Percentiles rank a stretch among this genome's conserved stretches.
Conservation (phyloP, 495 filamentous ascomycete genomes). For the Neurospora pannonica region DNA sequence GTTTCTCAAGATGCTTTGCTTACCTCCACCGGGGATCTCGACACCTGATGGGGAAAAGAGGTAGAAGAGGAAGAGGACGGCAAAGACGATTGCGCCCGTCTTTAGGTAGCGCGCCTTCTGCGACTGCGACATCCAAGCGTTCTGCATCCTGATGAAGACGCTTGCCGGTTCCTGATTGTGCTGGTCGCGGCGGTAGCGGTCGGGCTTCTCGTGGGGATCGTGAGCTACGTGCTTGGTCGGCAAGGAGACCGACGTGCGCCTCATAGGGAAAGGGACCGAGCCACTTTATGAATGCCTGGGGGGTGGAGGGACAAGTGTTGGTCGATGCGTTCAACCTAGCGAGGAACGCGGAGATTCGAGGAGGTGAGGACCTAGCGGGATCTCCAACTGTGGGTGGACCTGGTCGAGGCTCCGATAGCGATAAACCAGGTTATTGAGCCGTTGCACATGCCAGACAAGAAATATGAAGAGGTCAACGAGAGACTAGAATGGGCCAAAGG, state of each 20-base stretch:
- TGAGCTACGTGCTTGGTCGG: constrained; percentile 45
- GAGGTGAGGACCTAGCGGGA: background rate
- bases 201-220: constrained; percentile 51
- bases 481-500: constrained; percentile 1
- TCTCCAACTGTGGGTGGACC: background rate
- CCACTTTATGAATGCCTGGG: background rate
- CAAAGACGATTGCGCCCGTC: constrained; percentile 67
- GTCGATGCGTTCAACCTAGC: background rate
- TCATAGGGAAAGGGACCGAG: constrained; percentile 30
- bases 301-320: background rate
- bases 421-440: background rate
- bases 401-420: background rate
- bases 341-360: background rate
- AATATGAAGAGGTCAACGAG: constrained; percentile 1
- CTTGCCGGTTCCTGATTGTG: constrained; percentile 21
- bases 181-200: constrained; percentile 39
- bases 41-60: constrained; percentile 56
- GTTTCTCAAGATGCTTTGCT: background rate
- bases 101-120: constrained; percentile 74
- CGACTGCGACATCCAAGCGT: constrained; percentile 56
- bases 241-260: constrained; percentile 50
- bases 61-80: constrained; percentile 65
- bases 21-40: constrained; percentile 36
- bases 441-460: background rate
- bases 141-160: constrained; percentile 40